Evolutionary conservation across 139 green algal species (phyloP).

Genomic region (Klebsormidium nitens): DNA sequence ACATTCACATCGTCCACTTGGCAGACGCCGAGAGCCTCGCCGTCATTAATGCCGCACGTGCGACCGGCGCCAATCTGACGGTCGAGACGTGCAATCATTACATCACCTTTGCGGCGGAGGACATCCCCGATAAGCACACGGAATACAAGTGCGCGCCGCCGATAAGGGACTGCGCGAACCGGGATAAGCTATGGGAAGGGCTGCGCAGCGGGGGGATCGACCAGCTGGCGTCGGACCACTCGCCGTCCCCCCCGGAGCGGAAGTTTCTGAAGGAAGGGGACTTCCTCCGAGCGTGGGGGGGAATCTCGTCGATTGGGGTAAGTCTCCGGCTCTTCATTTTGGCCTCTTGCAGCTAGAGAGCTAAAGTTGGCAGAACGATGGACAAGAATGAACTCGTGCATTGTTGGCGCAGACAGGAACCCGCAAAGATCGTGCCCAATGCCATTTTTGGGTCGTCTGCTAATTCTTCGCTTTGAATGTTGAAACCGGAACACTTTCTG

Average conservation of each 20-base stretch:
- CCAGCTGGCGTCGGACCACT: constrained; percentile 83
- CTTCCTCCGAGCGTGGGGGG: constrained; percentile 88
- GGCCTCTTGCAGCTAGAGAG: too few relatives aligned
- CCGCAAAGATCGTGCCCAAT: too few relatives aligned
- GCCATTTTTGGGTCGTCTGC: too few relatives aligned
- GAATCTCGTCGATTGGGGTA: constrained; percentile 87
- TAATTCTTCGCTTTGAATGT: too few relatives aligned
- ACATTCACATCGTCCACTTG: constrained; percentile 13
- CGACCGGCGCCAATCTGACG: constrained; percentile 59
- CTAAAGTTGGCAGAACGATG: too few relatives aligned
- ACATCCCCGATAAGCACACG: constrained; percentile 63
- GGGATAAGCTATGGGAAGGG: constrained; percentile 44
- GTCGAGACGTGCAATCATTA: constrained; percentile 92
- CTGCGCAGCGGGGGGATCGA: constrained; percentile 54
- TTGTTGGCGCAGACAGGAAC: too few relatives aligned
- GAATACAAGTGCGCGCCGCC: constrained; percentile 78
- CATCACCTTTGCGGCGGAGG: constrained; percentile 75
- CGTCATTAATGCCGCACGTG: constrained; percentile 23
- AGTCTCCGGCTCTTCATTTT: too few relatives aligned
- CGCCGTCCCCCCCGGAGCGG: constrained; percentile 60
- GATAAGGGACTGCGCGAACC: constrained; percentile 59
- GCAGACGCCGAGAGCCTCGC: neutral
- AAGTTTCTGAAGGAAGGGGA: constrained; percentile 71
- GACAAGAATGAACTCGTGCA: too few relatives aligned
- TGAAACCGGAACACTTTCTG: too few relatives aligned